Base-by-base conservation (phyloP, 1,284 basidiomycete genomes). In the Austropuccinia psidii region DNA sequence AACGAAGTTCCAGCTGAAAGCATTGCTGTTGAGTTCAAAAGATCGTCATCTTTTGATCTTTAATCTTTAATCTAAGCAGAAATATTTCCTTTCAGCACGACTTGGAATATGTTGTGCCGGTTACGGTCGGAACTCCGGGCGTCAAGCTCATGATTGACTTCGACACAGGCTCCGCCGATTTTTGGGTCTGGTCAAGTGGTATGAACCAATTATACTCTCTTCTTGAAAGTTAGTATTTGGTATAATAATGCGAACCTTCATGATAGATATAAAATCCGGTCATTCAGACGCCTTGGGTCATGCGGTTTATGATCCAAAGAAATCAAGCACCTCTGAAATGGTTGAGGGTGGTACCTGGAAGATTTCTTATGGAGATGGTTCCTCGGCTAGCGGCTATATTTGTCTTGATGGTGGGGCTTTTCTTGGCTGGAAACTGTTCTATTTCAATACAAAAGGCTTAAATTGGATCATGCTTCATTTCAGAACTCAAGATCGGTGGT, bases 351-450 rank as follows among this genome's bases (percentile, higher is more conserved):
- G 80, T 7, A 77, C 78, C 7, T 83, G 82, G 82, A 79, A 81
- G 70, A 83, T 83, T 69, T 80, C 79, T 33, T 83, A 83, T 74
- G 82, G 82, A 43, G 82, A 83, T 76, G 82, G 82, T n/a, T 82
- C 81, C 21, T 80, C 80, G 17, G 81, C 81, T 7, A 75, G 76
- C 50, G 76, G 75, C 27, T 35, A 73, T 27, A 49, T 65, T 17
- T 75, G 73, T 37, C 27, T 33, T 39, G 72, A 74, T 50, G 47
- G 57, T 66, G 6, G 50, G 47, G 27, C 8, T 41, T 39, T 41
- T 31, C 33, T n/a, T n/a, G n/a, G n/a, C n/a, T n/a, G n/a, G 7
- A n/a, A 65, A 39, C 73, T 0, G 74, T 37, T 31, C 19, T 29
- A 41, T 49, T 29, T 43, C 27, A 11, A n/a, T 21, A 21, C n/a